phyloP scores from a whole-genome alignment of 1,284 basidiomycete species.

The Leccinum fallax region DNA sequence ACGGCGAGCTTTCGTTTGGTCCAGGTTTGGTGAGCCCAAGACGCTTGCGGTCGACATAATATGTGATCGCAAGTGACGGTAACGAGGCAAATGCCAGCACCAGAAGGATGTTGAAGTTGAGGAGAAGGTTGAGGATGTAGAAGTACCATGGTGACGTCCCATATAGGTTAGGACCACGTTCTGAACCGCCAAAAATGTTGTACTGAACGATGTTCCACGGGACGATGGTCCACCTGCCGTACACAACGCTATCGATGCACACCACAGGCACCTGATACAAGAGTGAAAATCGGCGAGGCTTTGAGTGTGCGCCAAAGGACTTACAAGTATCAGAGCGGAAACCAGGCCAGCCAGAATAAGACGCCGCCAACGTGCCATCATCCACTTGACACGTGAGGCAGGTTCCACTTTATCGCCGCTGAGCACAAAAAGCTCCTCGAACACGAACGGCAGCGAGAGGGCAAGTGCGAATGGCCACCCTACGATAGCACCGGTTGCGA shows the following conservation, averaged over 20 bases:
- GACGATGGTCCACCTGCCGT: constrained; percentile 78
- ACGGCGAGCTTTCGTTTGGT: constrained; percentile 73
- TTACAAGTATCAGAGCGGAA: constrained; percentile 70
- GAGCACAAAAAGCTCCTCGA: constrained; percentile 86
- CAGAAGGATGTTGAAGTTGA: constrained; percentile 92
- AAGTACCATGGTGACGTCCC: constrained; percentile 88
- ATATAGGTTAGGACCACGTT: constrained; percentile 88
- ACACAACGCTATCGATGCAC: constrained; percentile 84
- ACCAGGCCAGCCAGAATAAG: constrained; percentile 59
- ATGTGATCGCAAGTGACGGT: constrained; percentile 81
- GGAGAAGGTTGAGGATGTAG: constrained; percentile 83
- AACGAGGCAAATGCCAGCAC: constrained; percentile 81
- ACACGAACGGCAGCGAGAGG: constrained; percentile 85
- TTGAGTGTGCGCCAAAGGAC: constrained; percentile 32
- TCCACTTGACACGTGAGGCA: constrained; percentile 55
- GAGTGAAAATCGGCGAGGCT: constrained; percentile 5
- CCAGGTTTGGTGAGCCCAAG: constrained; percentile 64
- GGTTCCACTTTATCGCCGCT: constrained; percentile 73
- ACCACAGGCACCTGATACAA: constrained; percentile 74
- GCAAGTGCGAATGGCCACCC: constrained; percentile 97
- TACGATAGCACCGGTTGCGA: constrained; percentile 84
- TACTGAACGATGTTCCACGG: constrained; percentile 95
- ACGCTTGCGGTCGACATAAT: constrained; percentile 74
- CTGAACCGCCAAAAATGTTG: constrained; percentile 84
- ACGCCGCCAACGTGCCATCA: constrained; percentile 60